Evolutionary conservation across 108 stramenopile genomes (phyloP).

Genomic region (Cyclotella distinguenda): DNA sequence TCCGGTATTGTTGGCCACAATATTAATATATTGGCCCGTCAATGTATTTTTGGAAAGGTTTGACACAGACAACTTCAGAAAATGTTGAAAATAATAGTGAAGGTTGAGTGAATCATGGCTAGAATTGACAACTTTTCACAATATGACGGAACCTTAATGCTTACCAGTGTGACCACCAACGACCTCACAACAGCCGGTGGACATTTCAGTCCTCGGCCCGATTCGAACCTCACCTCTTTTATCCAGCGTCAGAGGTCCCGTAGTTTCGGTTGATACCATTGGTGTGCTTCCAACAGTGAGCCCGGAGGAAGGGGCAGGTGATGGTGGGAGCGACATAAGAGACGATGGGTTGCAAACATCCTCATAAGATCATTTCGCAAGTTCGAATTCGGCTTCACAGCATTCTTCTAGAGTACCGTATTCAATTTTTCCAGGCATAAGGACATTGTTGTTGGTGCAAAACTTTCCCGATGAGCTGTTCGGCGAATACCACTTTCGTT

Average conservation of each 20-base stretch:
- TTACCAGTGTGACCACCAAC: too few species aligned
- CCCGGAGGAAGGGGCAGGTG: background rate
- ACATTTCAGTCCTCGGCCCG: background rate
- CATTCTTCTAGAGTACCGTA: background rate
- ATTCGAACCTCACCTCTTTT: background rate
- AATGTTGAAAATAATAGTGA: background rate
- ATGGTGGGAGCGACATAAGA: too few species aligned
- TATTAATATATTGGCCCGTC: too few species aligned
- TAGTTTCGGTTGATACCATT: slow-evolving; percentile 24
- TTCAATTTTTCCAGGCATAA: background rate
- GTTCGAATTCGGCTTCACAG: background rate
- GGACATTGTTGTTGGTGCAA: slow-evolving; percentile 11
- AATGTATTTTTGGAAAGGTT: too few species aligned
- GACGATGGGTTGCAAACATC: slow-evolving; percentile 5
- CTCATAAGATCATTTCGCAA: background rate
- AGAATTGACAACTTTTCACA: too few species aligned
- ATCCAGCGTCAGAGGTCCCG: slow-evolving; percentile 12
- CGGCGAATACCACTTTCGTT: background rate
- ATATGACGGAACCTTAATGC: too few species aligned
- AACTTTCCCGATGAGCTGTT: background rate
- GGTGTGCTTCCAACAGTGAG: slow-evolving; percentile 22
- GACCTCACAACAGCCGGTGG: too few species aligned
- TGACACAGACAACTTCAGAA: slow-evolving; percentile 1
- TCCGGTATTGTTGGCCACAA: too few species aligned
- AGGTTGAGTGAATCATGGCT: too few species aligned